phyloP scores from a whole-genome alignment of 768 basidiomycete species.

The Russula sp. region DNA sequence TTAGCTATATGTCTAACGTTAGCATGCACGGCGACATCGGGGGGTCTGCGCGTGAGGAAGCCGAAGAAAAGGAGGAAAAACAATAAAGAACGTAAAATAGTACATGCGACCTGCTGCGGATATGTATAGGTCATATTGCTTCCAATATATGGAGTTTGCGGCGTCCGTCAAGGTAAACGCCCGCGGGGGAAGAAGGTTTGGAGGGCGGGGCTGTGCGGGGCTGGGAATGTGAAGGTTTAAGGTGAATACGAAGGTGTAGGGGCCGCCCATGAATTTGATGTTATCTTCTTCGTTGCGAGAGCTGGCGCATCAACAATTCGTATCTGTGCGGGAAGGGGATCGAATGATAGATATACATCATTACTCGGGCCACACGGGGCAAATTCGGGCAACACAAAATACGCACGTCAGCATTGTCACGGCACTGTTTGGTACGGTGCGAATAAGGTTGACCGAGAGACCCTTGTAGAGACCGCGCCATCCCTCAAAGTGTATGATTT shows the following conservation, averaged over 20 bases:
- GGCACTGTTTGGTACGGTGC: conserved; percentile 95
- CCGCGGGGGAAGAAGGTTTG: not conserved
- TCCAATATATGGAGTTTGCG: conserved; percentile 11
- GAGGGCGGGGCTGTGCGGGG: not conserved
- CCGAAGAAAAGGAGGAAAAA: not conserved
- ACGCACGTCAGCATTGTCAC: conserved; percentile 92
- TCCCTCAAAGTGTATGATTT: conserved; percentile 77
- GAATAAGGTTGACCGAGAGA: conserved; percentile 85
- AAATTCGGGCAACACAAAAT: not conserved
- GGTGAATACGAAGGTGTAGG: not conserved
- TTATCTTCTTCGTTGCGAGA: conserved; percentile 22
- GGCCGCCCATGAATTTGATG: not conserved
- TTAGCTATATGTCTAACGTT: conserved; percentile 10
- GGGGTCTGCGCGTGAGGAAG: conserved; percentile 1
- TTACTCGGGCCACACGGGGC: not conserved
- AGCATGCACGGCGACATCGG: conserved; percentile 18
- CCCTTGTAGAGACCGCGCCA: conserved; percentile 91
- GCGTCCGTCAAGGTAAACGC: conserved; percentile 11
- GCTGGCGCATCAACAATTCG: conserved; percentile 44
- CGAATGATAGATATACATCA: not conserved
- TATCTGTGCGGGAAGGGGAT: conserved; percentile 35
- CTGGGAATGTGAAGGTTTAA: no score
- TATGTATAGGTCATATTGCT: conserved; percentile 18
- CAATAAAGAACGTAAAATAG: conserved; percentile 15
- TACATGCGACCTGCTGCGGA: conserved; percentile 22